Percentiles rank a stretch among this genome's conserved stretches.
Evolutionary conservation across 202 grass and related monocot species (phyloP).

Genomic region (Brachypodium distachyon): DNA sequence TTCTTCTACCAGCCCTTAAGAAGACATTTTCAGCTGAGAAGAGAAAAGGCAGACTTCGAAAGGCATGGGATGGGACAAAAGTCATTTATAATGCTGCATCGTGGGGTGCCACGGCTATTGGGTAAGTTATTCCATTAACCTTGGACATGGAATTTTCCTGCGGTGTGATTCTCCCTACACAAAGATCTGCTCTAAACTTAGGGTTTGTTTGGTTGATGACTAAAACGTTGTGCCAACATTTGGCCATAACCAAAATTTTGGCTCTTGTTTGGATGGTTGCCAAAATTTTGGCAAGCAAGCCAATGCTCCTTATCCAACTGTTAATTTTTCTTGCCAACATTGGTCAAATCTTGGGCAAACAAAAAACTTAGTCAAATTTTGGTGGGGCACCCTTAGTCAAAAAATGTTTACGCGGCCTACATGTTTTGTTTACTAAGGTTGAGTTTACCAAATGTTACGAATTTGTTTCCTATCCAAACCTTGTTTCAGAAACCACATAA

Average conservation of each 20-base stretch:
- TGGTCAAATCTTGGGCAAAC: too few relatives aligned
- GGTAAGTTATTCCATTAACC: constrained; percentile 36
- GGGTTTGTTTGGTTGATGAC: too few relatives aligned
- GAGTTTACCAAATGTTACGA: not conserved
- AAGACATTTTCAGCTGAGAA: constrained; percentile 70
- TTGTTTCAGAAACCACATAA: not conserved
- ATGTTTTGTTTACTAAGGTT: not conserved
- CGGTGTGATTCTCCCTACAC: not conserved
- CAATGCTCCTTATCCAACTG: too few relatives aligned
- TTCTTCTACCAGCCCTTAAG: constrained; percentile 41
- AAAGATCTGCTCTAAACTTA: not conserved
- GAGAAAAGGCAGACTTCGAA: constrained; percentile 61
- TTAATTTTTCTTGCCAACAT: too few relatives aligned
- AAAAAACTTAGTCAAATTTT: too few relatives aligned
- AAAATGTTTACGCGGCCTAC: not conserved
- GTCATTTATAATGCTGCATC: constrained; percentile 80
- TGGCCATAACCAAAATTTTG: too few relatives aligned
- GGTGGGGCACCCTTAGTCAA: too few relatives aligned
- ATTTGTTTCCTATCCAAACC: not conserved
- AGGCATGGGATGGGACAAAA: constrained; percentile 86
- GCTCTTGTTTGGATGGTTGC: too few relatives aligned
- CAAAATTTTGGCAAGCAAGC: too few relatives aligned
- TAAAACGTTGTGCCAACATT: too few relatives aligned
- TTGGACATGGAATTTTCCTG: not conserved
- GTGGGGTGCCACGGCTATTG: constrained; percentile 85